A percentile compares a stretch with the other conserved stretches of the same genome.
These are phyloP conservation scores for Globisporangium viniferum DNA, from an alignment of 352 stramenopile genomes.

Conservation along the genomic window DNA sequence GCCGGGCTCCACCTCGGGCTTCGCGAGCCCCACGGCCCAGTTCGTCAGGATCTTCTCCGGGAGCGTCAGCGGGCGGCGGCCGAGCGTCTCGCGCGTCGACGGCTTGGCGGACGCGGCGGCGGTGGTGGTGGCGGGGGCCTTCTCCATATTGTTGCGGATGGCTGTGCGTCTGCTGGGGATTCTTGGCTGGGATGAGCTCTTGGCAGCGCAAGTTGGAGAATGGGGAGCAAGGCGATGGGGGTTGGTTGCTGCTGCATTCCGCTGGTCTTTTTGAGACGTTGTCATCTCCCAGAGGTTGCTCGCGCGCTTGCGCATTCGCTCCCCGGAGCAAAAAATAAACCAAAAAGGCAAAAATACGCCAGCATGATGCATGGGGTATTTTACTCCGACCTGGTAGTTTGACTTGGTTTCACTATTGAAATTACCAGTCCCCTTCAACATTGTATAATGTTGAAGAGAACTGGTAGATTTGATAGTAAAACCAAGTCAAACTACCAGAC, in stretches of 20 bases:
- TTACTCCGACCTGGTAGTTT: too few species aligned
- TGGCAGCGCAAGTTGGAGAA: slow-evolving; percentile 13
- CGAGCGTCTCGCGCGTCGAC: slow-evolving; percentile 12
- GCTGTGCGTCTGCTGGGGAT: background rate
- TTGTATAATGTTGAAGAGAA: too few species aligned
- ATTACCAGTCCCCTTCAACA: too few species aligned
- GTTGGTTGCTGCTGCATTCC: background rate
- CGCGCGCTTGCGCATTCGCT: too few species aligned
- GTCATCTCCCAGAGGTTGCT: too few species aligned
- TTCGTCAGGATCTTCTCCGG: slow-evolving; percentile 79
- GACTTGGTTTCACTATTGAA: too few species aligned
- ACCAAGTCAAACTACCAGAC: too few species aligned
- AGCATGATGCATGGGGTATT: too few species aligned
- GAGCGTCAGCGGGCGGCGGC: slow-evolving; percentile 34
- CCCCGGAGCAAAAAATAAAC: too few species aligned
- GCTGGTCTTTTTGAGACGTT: background rate
- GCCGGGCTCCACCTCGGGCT: slow-evolving; percentile 56
- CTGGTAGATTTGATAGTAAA: too few species aligned
- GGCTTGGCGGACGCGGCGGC: slow-evolving; percentile 1
- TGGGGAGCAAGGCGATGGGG: background rate
- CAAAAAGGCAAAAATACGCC: too few species aligned
- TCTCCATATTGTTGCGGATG: slow-evolving; percentile 6
- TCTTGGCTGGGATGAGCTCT: slow-evolving; percentile 1
- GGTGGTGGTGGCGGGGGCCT: slow-evolving; percentile 3
- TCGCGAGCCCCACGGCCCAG: slow-evolving; percentile 65